Evolutionary conservation across 768 basidiomycete genomes (phyloP), one percentile per base, ranked within the genome.

Genomic region (Tephrocybe sp.): DNA sequence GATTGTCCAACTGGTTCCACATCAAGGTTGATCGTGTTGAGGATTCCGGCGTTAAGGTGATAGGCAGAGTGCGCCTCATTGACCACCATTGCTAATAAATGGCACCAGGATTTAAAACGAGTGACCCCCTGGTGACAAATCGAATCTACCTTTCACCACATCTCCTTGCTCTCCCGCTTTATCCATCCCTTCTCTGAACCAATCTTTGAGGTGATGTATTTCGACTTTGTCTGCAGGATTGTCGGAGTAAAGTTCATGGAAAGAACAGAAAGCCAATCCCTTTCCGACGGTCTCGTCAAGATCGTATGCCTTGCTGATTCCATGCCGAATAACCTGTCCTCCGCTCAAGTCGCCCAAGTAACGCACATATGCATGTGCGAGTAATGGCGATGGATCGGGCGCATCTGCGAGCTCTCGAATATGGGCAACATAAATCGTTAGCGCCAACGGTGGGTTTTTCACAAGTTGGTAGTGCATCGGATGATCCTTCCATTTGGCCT

Each of bases 261-360:
- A 91, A 19, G 75, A 72, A 66, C 87, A 89, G 65, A 91, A 91
- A 25, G 68, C 64, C 22, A 80, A 61, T 4, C 86, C 85, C 15
- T 73, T 54, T 0, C 75, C 79, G 13, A 61, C 57, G 15, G 65
- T 69, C 22, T 73, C 71, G 45, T 81, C 74, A 1, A 90, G 73
- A 12, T 65, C 72, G 59, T 89, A 91, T 13, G 84, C 78, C 62
- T 85, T 84, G 16, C 75, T 72, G 18, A 89, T 62, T 25, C 70
- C 71, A 36, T 77, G 71, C 21, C 80, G 72, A 60, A 90, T 82
- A 50, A 77, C 69, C 68, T 90, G 88, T 0, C 89, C 88, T 4
- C 88, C 88, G 41, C 82, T 85, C 29, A 90, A 70, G 62, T 91
- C 88, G 39, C 87, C 89, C 24, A 91, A 75, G 65, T 91, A 91